These are phyloP conservation scores for Mucor plumbeus DNA, from an alignment of 371 early-diverging fungal species.

Conservation along the genomic window DNA sequence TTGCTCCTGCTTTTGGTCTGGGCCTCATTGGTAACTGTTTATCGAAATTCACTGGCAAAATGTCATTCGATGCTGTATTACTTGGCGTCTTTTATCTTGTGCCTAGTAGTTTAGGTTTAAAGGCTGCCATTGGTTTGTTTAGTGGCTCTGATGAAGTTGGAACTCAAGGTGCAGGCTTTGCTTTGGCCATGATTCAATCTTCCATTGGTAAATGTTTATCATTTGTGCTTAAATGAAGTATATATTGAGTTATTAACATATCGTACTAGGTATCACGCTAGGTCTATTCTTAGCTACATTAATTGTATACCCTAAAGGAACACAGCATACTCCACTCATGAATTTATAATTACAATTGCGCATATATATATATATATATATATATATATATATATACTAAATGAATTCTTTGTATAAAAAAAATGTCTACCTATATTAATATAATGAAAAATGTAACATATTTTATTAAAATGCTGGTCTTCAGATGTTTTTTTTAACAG, in stretches of 20 bases:
- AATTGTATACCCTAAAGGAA: constrained; percentile 64
- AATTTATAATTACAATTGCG: constrained; percentile 25
- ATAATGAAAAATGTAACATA: too few species aligned
- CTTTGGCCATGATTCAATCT: constrained; percentile 53
- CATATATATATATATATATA: too few species aligned
- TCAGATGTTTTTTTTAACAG: too few species aligned
- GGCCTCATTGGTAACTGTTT: constrained; percentile 62
- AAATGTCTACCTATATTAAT: too few species aligned
- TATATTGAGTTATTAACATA: background rate
- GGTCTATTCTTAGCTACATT: constrained; percentile 63
- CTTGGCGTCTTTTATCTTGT: constrained; percentile 60
- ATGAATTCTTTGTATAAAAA: too few species aligned
- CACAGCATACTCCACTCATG: constrained; percentile 60
- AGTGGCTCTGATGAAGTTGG: constrained; percentile 36
- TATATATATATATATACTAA: too few species aligned
- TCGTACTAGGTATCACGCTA: constrained; percentile 50
- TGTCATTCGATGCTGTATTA: constrained; percentile 62
- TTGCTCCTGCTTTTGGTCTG: constrained; percentile 57
- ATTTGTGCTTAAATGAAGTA: background rate
- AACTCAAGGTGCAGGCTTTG: constrained; percentile 51
- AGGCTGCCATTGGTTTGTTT: constrained; percentile 51
- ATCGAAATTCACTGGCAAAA: constrained; percentile 55
- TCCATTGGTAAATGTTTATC: constrained; percentile 30
- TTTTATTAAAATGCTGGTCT: too few species aligned
- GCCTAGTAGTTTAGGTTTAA: constrained; percentile 59